phyloP scores from a whole-genome alignment of 1,284 basidiomycete species.

The Trichosporon sp. region DNA sequence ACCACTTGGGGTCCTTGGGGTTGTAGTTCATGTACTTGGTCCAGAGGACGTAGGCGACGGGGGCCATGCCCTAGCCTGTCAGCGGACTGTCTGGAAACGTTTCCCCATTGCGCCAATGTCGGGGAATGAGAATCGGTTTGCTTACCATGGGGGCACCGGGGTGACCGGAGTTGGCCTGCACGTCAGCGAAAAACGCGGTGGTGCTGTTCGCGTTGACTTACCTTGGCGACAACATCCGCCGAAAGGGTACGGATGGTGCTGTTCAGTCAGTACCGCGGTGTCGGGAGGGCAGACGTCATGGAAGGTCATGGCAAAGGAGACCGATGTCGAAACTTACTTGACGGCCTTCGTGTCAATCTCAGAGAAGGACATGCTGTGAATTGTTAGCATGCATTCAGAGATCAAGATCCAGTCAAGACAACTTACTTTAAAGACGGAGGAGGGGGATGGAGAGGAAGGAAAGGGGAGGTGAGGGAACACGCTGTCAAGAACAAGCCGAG shows the following conservation, averaged over 20 bases:
- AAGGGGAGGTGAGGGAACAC: not conserved
- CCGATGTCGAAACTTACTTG: not conserved
- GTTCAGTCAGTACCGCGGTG: constrained; percentile 7
- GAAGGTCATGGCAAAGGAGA: not conserved
- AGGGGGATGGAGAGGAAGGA: not conserved
- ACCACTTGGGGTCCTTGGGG: constrained; percentile 84
- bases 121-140: constrained; percentile 6
- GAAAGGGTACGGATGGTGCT: constrained; percentile 52
- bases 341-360: constrained; percentile 1
- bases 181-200: constrained; percentile 54
- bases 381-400: not conserved
- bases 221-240: constrained; percentile 52
- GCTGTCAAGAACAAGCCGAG: not conserved
- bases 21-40: constrained; percentile 76
- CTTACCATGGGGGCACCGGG: constrained; percentile 79
- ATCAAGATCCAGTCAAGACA: not conserved
- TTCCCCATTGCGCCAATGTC: not conserved
- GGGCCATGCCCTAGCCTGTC: constrained; percentile 64
- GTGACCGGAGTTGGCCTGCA: constrained; percentile 85
- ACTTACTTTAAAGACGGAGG: not conserved
- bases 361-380: not conserved
- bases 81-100: not conserved
- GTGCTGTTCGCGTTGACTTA: constrained; percentile 53
- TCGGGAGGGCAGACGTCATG: not conserved
- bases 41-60: constrained; percentile 81